phyloP scores from a whole-genome alignment of 1,284 basidiomycete genomes.

The Fomitiporia mediterranea region DNA sequence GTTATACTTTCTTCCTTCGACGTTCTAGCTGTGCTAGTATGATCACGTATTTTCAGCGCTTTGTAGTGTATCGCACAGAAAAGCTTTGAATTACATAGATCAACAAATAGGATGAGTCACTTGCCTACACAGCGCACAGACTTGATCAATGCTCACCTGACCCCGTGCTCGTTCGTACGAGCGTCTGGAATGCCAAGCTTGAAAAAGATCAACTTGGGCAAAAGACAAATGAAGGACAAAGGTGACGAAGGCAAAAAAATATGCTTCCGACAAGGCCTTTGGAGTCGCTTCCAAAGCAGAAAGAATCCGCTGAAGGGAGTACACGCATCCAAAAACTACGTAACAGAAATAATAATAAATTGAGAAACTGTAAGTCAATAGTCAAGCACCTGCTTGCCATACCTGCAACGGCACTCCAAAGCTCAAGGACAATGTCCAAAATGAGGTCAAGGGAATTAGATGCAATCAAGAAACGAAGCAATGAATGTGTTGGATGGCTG shows the following conservation, averaged over 20 bases:
- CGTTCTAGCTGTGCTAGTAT: slow-evolving; percentile 45
- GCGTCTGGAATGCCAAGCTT: slow-evolving; percentile 59
- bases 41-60: slow-evolving; percentile 56
- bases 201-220: slow-evolving; percentile 62
- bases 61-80: slow-evolving; percentile 73
- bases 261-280: slow-evolving; percentile 52
- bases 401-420: slow-evolving; percentile 61
- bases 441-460: slow-evolving; percentile 74
- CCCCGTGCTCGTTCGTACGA: slow-evolving; percentile 65
- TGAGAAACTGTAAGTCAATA: neutral
- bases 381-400: slow-evolving; percentile 28
- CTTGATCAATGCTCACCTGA: slow-evolving; percentile 24
- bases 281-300: slow-evolving; percentile 41
- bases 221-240: slow-evolving; percentile 67
- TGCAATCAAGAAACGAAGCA: slow-evolving; percentile 58
- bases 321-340: slow-evolving; percentile 50
- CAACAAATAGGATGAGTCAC: neutral
- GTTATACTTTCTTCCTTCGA: slow-evolving; percentile 38
- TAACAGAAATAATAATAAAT: slow-evolving; percentile 27
- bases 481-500: slow-evolving; percentile 49
- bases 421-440: slow-evolving; percentile 49
- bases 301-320: slow-evolving; percentile 58
- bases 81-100: slow-evolving; percentile 32
- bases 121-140: neutral
- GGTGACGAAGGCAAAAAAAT: slow-evolving; percentile 62